These are phyloP conservation scores for Malus sylvestris DNA, from an alignment of 306 rosid genomes.

Conservation along the genomic window DNA sequence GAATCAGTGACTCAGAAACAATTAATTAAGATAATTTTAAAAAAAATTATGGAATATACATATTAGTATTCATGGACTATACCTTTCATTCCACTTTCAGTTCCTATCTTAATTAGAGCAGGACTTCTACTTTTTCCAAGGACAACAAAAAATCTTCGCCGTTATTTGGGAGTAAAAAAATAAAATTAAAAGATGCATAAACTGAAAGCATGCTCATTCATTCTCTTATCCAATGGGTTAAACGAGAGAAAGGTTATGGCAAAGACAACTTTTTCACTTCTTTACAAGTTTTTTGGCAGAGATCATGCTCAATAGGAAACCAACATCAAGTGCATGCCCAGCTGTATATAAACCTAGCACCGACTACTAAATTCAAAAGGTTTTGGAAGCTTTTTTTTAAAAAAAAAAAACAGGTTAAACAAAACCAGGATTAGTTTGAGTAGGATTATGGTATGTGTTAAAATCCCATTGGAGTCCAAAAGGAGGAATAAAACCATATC, in stretches of 20 bases:
- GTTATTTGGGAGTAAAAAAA: no score
- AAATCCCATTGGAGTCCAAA: not conserved
- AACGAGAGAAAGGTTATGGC: not conserved
- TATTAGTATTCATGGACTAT: no score
- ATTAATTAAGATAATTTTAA: no score
- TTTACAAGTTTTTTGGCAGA: not conserved
- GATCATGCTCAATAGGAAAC: slow-evolving; percentile 1
- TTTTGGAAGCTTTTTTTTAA: not conserved
- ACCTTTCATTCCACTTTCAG: no score
- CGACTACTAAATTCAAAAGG: not conserved
- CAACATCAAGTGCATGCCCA: not conserved
- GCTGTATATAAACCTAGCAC: not conserved
- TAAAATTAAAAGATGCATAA: not conserved
- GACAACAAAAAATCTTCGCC: no score
- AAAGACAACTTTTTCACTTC: not conserved
- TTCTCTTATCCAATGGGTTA: not conserved
- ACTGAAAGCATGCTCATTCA: not conserved
- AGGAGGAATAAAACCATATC: not conserved
- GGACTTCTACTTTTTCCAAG: no score
- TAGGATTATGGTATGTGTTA: not conserved
- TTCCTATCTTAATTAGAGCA: no score
- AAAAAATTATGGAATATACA: no score
- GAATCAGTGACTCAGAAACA: no score
- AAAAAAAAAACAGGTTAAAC: not conserved
- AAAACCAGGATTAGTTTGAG: not conserved